These are phyloP conservation scores for Fusarium robinianum DNA, from an alignment of 2,329 filamentous ascomycete genomes.

Conservation along the genomic window DNA sequence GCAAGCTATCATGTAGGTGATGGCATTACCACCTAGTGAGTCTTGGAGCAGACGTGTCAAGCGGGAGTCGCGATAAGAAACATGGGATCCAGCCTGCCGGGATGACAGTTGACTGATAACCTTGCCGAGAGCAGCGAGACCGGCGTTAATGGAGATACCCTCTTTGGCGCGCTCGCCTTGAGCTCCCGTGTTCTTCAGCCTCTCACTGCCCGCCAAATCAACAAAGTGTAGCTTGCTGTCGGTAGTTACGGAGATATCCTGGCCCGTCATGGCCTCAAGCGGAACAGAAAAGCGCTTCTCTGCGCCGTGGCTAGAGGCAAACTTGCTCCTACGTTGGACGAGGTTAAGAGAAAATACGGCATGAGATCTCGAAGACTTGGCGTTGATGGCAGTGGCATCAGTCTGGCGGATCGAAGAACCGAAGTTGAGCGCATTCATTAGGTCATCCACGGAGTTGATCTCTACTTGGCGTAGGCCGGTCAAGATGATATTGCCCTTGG, in stretches of 20 bases:
- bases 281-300: constrained; percentile 91
- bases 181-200: constrained; percentile 94
- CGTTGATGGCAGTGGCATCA: constrained; percentile 95
- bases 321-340: constrained; percentile 76
- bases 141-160: constrained; percentile 97
- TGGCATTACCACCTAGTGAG: constrained; percentile 93
- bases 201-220: constrained; percentile 93
- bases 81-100: constrained; percentile 81
- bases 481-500: constrained; percentile 90
- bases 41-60: constrained; percentile 94
- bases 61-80: constrained; percentile 98
- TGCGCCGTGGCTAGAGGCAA: constrained; percentile 55
- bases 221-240: constrained; percentile 99
- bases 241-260: constrained; percentile 73
- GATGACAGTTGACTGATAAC: constrained; percentile 98
- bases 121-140: constrained; percentile 91
- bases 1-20: constrained; percentile 99
- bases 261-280: constrained; percentile 73
- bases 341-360: constrained; percentile 96
- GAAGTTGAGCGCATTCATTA: constrained; percentile 86
- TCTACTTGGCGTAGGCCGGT: constrained; percentile 87
- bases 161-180: constrained; percentile 93
- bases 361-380: constrained; percentile 95
- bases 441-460: constrained; percentile 88
- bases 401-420: constrained; percentile 95